Percentiles rank a stretch among this genome's conserved stretches.
Conservation (phyloP, 192 early-diverging fungal genomes). For the Coemansia sp. region DNA sequence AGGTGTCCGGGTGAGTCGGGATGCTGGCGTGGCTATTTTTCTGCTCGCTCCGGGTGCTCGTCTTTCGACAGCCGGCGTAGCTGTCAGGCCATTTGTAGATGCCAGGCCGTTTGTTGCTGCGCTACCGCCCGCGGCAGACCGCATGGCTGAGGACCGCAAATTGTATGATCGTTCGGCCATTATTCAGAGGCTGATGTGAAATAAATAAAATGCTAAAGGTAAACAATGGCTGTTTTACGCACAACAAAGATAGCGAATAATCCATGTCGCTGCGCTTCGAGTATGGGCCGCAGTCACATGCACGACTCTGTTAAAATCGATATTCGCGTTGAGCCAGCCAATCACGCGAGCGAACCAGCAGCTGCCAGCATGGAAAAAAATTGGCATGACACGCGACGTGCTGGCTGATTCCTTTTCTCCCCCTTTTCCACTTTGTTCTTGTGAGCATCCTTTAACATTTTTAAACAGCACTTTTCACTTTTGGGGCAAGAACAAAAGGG, state of each 20-base stretch:
- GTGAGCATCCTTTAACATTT: background rate
- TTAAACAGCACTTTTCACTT: background rate
- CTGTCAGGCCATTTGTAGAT: background rate
- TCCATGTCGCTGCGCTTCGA: background rate
- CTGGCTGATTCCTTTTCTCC: slow-evolving; percentile 1
- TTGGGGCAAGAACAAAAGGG: background rate
- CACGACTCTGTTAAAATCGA: background rate
- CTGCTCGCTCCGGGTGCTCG: slow-evolving; percentile 10
- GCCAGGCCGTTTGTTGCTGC: background rate
- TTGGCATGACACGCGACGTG: background rate
- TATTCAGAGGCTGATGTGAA: background rate
- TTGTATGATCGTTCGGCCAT: slow-evolving; percentile 6
- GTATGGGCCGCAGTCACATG: slow-evolving; percentile 3
- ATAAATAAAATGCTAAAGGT: background rate
- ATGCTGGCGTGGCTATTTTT: slow-evolving; percentile 7
- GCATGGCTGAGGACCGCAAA: slow-evolving; percentile 7
- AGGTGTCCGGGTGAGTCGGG: background rate
- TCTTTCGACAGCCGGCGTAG: background rate
- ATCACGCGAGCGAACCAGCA: background rate
- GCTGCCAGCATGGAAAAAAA: slow-evolving; percentile 6
- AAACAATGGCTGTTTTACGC: background rate
- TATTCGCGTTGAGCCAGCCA: background rate
- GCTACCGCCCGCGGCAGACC: slow-evolving; percentile 7
- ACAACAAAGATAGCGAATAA: background rate
- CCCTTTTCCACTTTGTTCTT: background rate